Conservation (phyloP, 805 yeast genomes). For the Blastobotrys parvus region DNA sequence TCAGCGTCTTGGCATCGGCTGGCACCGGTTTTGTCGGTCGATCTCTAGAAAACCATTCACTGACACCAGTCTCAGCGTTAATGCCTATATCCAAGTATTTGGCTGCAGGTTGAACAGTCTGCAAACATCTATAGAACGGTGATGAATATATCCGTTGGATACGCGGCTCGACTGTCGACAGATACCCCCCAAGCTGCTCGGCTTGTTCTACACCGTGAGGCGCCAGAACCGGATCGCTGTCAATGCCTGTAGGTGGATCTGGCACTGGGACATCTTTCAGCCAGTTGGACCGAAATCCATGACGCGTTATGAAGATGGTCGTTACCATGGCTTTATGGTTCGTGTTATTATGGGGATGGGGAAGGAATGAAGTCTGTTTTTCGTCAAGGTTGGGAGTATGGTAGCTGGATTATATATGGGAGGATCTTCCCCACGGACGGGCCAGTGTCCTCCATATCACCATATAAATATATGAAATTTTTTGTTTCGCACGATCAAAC, state of each 20-base stretch:
- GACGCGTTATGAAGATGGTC: constrained; percentile 33
- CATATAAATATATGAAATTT: too few relatives aligned
- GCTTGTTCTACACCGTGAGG: constrained; percentile 87
- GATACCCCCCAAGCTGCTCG: constrained; percentile 57
- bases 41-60: constrained; percentile 83
- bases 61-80: constrained; percentile 70
- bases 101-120: constrained; percentile 70
- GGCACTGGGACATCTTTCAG: constrained; percentile 45
- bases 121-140: constrained; percentile 85
- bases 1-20: constrained; percentile 47
- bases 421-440: too few relatives aligned
- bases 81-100: constrained; percentile 49
- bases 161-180: constrained; percentile 43
- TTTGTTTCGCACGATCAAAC: too few relatives aligned
- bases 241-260: constrained; percentile 82
- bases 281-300: constrained; percentile 91
- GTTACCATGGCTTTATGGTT: constrained; percentile 15
- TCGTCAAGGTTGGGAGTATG: too few relatives aligned
- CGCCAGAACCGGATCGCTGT: constrained; percentile 82
- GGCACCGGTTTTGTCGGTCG: constrained; percentile 51
- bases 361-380: neutral
- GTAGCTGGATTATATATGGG: too few relatives aligned
- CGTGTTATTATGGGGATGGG: neutral
- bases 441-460: too few relatives aligned
- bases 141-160: constrained; percentile 70